A percentile compares a stretch with the other conserved stretches of the same genome.
phyloP scores from a whole-genome alignment of 2,329 filamentous ascomycete genomes.

The Aspergillus caelatus region DNA sequence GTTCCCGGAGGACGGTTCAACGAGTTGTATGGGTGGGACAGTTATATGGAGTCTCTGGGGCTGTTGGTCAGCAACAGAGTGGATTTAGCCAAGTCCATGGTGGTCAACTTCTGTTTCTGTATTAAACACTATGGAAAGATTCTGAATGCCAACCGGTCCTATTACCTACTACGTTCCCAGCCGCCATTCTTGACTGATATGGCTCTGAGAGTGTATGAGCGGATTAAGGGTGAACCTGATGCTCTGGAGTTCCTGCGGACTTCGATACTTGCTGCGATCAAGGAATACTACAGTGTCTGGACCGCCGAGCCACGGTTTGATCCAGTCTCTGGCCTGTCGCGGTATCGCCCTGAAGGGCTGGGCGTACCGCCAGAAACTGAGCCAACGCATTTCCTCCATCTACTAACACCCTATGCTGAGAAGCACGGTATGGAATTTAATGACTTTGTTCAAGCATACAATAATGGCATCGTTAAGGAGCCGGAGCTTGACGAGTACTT shows the following conservation, averaged over 20 bases:
- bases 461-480: constrained; percentile 72
- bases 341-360: constrained; percentile 79
- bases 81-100: constrained; percentile 90
- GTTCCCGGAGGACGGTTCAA: constrained; percentile 97
- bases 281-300: constrained; percentile 94
- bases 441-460: constrained; percentile 88
- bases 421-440: constrained; percentile 82
- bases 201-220: constrained; percentile 89
- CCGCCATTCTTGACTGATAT: constrained; percentile 97
- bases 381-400: constrained; percentile 80
- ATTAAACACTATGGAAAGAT: constrained; percentile 99
- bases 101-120: constrained; percentile 95
- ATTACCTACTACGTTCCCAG: constrained; percentile 92
- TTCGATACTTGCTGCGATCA: constrained; percentile 88
- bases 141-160: constrained; percentile 92
- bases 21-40: constrained; percentile 98
- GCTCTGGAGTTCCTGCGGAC: constrained; percentile 78
- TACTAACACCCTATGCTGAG: constrained; percentile 78
- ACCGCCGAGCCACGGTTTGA: constrained; percentile 77
- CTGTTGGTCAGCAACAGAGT: constrained; percentile 82
- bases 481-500: constrained; percentile 95
- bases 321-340: constrained; percentile 74
- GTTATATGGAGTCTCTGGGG: constrained; percentile 95
- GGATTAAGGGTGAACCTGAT: constrained; percentile 82
- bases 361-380: constrained; percentile 93